Base-by-base conservation (phyloP, 495 filamentous ascomycete species). In the Penicillium parvum region DNA sequence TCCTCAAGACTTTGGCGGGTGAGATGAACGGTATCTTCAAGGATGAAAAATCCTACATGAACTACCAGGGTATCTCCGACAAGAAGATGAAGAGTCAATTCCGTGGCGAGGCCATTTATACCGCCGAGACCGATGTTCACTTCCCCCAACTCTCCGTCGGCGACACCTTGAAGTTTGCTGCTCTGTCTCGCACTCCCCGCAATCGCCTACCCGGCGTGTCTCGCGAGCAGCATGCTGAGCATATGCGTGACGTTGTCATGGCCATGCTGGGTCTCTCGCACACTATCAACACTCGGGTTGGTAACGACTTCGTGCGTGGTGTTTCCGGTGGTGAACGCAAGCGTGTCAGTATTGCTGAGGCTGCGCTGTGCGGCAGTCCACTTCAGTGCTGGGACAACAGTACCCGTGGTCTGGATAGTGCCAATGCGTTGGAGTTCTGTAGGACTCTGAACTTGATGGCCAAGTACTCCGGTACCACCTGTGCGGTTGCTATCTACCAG, bases 251-350 rank as follows among this genome's bases (percentile, higher is more conserved):
- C 7, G 80, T 83, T 27, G 76, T 85, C 4, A 79, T 77, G 26
- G 78, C 81, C 0, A 76, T 73, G 0, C 47, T 77, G 4, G 79
- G 76, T 5, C 67, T 73, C 0, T 66, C 75, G 8, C 65, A 81
- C 11, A 66, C 69, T 1, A 72, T 76, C 28, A 63, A 61, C 30
- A 63, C 60, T 0, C 45, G 41, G 7, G 62, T 65, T 66, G 86
- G 87, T 27, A 85, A 88, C 57, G 84, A 86, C 1, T 85, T 82
- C 50, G 68, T 90, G 28, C 84, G 88, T 7, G 88, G 88, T 45
- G 75, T 87, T 7, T 86, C 86, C 18, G 83, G 82, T 35, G 88
- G 88, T 32, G 86, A 92, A 61, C 69, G 86, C n/a, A 91, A 91
- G 64, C 81, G 64, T 25, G 60, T 68, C 7, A 84, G 47, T 34